Percentiles rank a stretch among this genome's conserved stretches.
Evolutionary conservation across 2,329 filamentous ascomycete genomes (phyloP).

Genomic region (Talaromyces atroroseus): DNA sequence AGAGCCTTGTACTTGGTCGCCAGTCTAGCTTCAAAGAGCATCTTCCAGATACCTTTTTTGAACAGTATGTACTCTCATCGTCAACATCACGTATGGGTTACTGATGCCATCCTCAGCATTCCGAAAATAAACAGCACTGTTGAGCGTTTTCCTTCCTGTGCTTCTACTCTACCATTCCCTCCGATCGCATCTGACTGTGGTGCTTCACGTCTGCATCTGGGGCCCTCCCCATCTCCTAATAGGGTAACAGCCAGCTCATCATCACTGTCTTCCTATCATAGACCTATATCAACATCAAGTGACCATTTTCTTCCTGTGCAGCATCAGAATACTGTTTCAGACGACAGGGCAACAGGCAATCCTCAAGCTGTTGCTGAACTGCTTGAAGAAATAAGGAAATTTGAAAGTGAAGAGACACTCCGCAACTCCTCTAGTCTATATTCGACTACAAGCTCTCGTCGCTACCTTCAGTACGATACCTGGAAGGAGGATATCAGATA

Average conservation of each 20-base stretch:
- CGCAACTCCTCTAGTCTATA: not conserved
- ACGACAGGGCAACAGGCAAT: not conserved
- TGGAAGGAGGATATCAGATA: not conserved
- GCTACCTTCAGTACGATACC: not conserved
- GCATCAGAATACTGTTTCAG: not conserved
- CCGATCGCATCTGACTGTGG: not conserved
- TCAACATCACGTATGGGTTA: not conserved
- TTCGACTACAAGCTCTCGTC: not conserved
- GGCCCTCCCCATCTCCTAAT: not conserved
- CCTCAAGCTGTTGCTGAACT: not conserved
- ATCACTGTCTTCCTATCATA: not conserved
- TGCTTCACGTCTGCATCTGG: not conserved
- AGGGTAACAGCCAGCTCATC: not conserved
- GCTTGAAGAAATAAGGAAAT: not conserved
- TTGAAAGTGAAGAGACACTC: not conserved
- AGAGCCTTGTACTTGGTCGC: not conserved
- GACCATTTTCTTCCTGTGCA: not conserved
- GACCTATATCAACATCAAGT: not conserved
- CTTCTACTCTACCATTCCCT: not conserved
- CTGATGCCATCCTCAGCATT: not conserved
- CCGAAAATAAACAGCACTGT: not conserved
- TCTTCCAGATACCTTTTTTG: not conserved
- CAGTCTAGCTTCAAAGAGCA: not conserved
- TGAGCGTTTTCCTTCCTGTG: not conserved
- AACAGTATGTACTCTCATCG: not conserved